phyloP scores from a whole-genome alignment of 1,284 basidiomycete species.

The Coniferiporia sulphurascens region DNA sequence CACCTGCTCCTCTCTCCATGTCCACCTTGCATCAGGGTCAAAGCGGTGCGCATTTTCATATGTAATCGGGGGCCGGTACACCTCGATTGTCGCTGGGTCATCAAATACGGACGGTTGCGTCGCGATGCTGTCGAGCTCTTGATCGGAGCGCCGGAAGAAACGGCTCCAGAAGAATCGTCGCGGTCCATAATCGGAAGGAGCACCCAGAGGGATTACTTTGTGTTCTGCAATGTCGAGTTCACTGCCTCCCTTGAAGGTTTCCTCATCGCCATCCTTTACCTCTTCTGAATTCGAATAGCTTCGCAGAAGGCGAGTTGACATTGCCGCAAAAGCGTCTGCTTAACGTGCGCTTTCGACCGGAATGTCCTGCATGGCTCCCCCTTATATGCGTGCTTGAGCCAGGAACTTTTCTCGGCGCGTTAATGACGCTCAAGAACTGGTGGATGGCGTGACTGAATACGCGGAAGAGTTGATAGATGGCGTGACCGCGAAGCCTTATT shows the following conservation, averaged over 20 bases:
- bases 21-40: conserved; percentile 35
- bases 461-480: background rate
- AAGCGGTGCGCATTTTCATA: conserved; percentile 29
- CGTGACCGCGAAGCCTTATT: background rate
- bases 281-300: conserved; percentile 20
- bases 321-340: background rate
- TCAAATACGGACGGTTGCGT: conserved; percentile 34
- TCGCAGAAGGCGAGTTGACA: background rate
- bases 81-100: conserved; percentile 23
- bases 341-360: no score
- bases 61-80: conserved; percentile 20
- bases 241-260: conserved; percentile 20
- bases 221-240: background rate
- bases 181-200: conserved; percentile 22
- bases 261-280: conserved; percentile 21
- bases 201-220: conserved; percentile 26
- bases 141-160: conserved; percentile 18
- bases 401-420: no score
- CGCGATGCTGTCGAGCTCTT: conserved; percentile 26
- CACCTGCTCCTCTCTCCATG: conserved; percentile 31
- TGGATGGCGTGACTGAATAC: background rate
- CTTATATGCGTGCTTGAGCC: no score
- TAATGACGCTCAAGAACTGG: background rate
- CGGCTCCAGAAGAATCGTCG: conserved; percentile 25
- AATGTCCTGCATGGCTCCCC: background rate